Evolutionary conservation across 2,329 filamentous ascomycete species (phyloP), one percentile per base, ranked within the genome.

Genomic region (Calonectria fujianensis): DNA sequence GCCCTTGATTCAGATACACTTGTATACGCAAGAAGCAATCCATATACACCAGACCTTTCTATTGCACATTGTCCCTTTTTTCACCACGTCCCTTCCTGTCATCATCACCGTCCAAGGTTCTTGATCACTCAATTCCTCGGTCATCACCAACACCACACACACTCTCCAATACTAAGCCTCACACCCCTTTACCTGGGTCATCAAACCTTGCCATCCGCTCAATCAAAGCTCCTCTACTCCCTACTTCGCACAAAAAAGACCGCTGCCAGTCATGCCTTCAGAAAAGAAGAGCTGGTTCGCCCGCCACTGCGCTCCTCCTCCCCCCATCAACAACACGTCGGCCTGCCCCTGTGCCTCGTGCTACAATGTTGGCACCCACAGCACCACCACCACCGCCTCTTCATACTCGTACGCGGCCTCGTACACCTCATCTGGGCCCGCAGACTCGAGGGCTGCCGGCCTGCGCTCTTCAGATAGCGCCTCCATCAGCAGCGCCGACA

Each of bases 261-360:
- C 9, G 45, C 39, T 41, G 70, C 68, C 78, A 80, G 61, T 20
- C 61, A 84, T 84, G 83, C 78, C 83, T 74, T 85, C 83, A 41
- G 73, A 79, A 66, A 80, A 76, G 59, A 82, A 82, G 65, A 82
- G 80, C 76, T 87, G 85, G 85, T 86, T 86, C 74, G 82, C 84
- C 64, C 85, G 85, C 75, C 85, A 86, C 82, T 86, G 84, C 75
- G 80, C 84, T 63, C 84, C 85, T 69, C 83, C 84, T 24, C 85
- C 85, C 2, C 84, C 85, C 59, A 79, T 85, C 78, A 83, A 81
- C 78, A 77, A 78, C 73, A 79, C 78, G 41, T 79, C 84, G 5
- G 75, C 80, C 27, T 87, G 85, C 70, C 84, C 85, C 68, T 87
- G 85, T 77, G 82, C 80, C 67, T 75, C 80, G 59, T 85, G 84